Percentiles rank a stretch among this genome's conserved stretches.
phyloP scores from a whole-genome alignment of 495 filamentous ascomycete genomes.

The Pyronema domesticum region DNA sequence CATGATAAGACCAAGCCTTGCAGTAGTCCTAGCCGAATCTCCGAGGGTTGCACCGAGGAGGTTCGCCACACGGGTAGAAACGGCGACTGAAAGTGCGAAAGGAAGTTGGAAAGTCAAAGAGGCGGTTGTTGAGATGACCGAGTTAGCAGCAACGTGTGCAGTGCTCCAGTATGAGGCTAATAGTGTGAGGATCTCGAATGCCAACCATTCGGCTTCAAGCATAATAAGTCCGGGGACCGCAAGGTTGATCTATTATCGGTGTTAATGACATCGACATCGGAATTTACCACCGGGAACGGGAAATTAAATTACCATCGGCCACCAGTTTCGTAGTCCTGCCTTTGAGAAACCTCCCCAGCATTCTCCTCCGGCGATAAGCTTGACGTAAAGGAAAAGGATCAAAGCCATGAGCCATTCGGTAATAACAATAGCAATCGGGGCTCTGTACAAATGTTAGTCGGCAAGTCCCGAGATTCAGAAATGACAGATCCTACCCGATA shows the following conservation, averaged over 20 bases:
- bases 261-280: slow-evolving; percentile 5
- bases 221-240: slow-evolving; percentile 75
- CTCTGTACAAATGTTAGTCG: slow-evolving; percentile 16
- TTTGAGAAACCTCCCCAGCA: slow-evolving; percentile 73
- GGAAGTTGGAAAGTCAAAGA: slow-evolving; percentile 42
- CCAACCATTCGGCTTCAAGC: slow-evolving; percentile 80
- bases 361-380: slow-evolving; percentile 54
- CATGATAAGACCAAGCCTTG: slow-evolving; percentile 38
- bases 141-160: slow-evolving; percentile 46
- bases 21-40: slow-evolving; percentile 50
- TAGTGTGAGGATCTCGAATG: slow-evolving; percentile 64
- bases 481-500: slow-evolving; percentile 30
- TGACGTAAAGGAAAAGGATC: slow-evolving; percentile 54
- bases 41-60: slow-evolving; percentile 51
- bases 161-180: slow-evolving; percentile 53
- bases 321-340: slow-evolving; percentile 59
- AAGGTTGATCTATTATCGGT: slow-evolving; percentile 51
- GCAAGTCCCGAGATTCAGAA: no score
- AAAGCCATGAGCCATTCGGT: slow-evolving; percentile 64
- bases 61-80: slow-evolving; percentile 46
- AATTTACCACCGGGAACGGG: not conserved
- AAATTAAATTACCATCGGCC: slow-evolving; percentile 19
- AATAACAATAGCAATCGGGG: slow-evolving; percentile 66
- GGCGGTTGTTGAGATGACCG: slow-evolving; percentile 37
- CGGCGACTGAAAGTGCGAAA: slow-evolving; percentile 44